Evolutionary conservation across 2,329 filamentous ascomycete genomes (phyloP).

Genomic region (Colletotrichum echinochloae): DNA sequence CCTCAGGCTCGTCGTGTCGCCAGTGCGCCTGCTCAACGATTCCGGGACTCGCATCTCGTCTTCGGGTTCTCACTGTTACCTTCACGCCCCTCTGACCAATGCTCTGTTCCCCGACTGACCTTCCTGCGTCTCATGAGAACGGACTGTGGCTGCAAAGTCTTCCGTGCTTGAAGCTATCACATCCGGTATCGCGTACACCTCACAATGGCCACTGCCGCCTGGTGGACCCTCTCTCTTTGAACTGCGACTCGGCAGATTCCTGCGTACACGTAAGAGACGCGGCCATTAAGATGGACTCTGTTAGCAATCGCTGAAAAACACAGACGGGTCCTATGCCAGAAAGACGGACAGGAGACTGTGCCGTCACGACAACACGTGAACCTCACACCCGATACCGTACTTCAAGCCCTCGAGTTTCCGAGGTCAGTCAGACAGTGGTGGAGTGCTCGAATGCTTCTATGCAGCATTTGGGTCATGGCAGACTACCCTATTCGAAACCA

Average conservation of each 20-base stretch:
- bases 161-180: not conserved
- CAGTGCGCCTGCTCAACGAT: not conserved
- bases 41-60: slow-evolving; percentile 14
- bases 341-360: slow-evolving; percentile 15
- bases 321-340: not conserved
- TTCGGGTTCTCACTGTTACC: not conserved
- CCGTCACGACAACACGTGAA: not conserved
- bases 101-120: slow-evolving; percentile 1
- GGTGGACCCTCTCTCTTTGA: not conserved
- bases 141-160: not conserved
- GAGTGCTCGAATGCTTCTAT: not conserved
- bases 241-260: too few species aligned
- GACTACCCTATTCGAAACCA: too few species aligned
- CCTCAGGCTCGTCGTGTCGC: not conserved
- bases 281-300: not conserved
- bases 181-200: not conserved
- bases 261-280: not conserved
- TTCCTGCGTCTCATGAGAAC: not conserved
- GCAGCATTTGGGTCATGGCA: not conserved
- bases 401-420: not conserved
- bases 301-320: not conserved
- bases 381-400: not conserved
- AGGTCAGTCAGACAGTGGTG: not conserved
- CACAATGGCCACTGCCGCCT: not conserved
- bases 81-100: not conserved